phyloP scores from a whole-genome alignment of 805 yeast species.

The Candida incommunis region DNA sequence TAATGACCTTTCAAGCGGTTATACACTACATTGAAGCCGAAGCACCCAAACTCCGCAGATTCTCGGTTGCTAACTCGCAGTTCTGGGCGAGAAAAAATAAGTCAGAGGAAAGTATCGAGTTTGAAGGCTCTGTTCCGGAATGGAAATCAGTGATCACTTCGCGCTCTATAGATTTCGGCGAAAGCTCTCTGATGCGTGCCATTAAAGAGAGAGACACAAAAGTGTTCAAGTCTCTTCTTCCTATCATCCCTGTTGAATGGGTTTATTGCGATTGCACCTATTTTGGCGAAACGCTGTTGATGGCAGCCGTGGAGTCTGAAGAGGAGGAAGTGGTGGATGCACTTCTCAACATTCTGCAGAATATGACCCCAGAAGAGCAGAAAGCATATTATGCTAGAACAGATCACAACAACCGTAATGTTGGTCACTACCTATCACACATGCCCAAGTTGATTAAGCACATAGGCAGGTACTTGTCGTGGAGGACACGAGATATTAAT shows the following conservation, averaged over 20 bases:
- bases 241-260: conserved; percentile 51
- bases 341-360: conserved; percentile 30
- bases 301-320: conserved; percentile 43
- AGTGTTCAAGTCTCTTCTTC: conserved; percentile 31
- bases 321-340: conserved; percentile 31
- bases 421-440: conserved; percentile 66
- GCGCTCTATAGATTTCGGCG: conserved; percentile 38
- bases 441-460: conserved; percentile 33
- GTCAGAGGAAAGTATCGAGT: conserved; percentile 13
- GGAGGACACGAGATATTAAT: conserved; percentile 51
- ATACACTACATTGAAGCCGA: conserved; percentile 40
- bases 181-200: conserved; percentile 52
- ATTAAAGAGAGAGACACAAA: conserved; percentile 32
- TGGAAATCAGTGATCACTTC: conserved; percentile 21
- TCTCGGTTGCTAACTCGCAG: conserved; percentile 32
- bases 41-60: conserved; percentile 22
- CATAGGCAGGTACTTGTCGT: conserved; percentile 49
- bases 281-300: conserved; percentile 38
- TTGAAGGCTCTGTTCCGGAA: conserved; percentile 4
- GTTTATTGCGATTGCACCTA: conserved; percentile 46
- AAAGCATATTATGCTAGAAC: conserved; percentile 30
- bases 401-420: conserved; percentile 42
- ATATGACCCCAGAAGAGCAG: conserved; percentile 33
- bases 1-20: conserved; percentile 74
- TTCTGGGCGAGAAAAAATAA: conserved; percentile 36